These are phyloP conservation scores for Diaporthe nobilis DNA, from an alignment of 2,329 filamentous ascomycete species.

Conservation along the genomic window DNA sequence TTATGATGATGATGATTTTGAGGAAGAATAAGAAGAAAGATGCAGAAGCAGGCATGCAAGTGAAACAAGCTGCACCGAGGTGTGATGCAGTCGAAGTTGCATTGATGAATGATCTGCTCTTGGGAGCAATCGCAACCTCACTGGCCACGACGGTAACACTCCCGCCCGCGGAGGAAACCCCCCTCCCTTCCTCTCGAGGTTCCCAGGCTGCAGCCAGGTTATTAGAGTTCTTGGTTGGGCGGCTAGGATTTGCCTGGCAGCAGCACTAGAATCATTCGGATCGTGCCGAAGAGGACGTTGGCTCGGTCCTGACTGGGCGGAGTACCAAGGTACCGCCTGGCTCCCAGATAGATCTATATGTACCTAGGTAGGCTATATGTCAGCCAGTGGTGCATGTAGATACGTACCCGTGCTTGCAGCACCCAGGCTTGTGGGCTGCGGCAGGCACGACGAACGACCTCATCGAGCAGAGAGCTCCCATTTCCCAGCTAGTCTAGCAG, in stretches of 20 bases:
- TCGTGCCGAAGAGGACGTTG: constrained; percentile 35
- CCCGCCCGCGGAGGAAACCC: neutral
- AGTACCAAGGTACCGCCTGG: constrained; percentile 11
- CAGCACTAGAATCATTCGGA: constrained; percentile 31
- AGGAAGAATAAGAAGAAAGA: neutral
- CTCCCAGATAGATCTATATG: constrained; percentile 3
- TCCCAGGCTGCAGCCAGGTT: neutral
- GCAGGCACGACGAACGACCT: constrained; percentile 27
- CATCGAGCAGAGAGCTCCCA: neutral
- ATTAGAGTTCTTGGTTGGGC: neutral
- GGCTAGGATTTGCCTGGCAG: constrained; percentile 15
- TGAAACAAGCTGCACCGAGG: constrained; percentile 14
- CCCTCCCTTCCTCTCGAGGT: neutral
- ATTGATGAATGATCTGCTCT: constrained; percentile 29
- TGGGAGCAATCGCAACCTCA: neutral
- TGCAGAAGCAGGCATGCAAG: neutral
- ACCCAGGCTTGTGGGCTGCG: neutral
- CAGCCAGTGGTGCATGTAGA: neutral
- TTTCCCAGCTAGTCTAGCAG: neutral
- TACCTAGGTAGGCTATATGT: neutral
- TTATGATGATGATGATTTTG: neutral
- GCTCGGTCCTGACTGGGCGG: neutral
- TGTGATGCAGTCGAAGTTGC: constrained; percentile 28
- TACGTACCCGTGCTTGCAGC: neutral
- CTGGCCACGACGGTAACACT: constrained; percentile 1